A percentile compares a stretch with the other conserved stretches of the same genome.
Conservation (phyloP, 305 asterid species). For the Fraxinus greggii region DNA sequence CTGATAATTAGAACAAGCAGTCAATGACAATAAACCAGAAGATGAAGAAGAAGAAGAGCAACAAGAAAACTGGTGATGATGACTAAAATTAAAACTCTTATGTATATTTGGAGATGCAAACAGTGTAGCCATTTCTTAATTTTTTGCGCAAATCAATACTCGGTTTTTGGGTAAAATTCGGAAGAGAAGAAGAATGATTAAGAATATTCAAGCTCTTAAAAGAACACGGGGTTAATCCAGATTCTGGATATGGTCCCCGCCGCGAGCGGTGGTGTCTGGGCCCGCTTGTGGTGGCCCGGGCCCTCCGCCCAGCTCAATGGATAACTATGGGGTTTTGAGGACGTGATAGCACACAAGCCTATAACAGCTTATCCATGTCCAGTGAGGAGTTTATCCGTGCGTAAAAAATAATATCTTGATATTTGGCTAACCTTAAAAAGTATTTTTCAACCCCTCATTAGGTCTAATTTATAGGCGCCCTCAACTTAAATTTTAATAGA, state of each 20-base stretch:
- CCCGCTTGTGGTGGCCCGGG: constrained; percentile 36
- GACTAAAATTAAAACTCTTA: constrained; percentile 27
- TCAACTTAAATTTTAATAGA: neutral
- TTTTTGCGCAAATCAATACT: neutral
- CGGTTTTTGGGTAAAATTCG: neutral
- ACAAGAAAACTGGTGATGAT: constrained; percentile 34
- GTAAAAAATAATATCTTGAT: neutral
- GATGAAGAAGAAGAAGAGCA: constrained; percentile 31
- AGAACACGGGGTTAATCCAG: constrained; percentile 29
- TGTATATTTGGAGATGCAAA: constrained; percentile 49
- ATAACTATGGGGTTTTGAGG: constrained; percentile 19
- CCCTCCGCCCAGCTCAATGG: constrained; percentile 33
- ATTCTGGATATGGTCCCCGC: constrained; percentile 14
- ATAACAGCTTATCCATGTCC: neutral
- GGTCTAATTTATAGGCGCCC: neutral
- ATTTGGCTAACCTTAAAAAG: neutral
- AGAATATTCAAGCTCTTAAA: neutral
- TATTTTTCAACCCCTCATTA: too few relatives aligned
- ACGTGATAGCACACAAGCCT: neutral
- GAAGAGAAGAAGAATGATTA: neutral
- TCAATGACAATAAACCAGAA: constrained; percentile 26
- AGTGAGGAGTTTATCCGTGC: neutral
- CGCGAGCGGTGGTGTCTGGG: constrained; percentile 24
- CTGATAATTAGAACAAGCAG: constrained; percentile 20
- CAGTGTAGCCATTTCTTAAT: constrained; percentile 51